Evolutionary conservation across 2,329 filamentous ascomycete genomes (phyloP).

Genomic region (Fusarium torreyae): DNA sequence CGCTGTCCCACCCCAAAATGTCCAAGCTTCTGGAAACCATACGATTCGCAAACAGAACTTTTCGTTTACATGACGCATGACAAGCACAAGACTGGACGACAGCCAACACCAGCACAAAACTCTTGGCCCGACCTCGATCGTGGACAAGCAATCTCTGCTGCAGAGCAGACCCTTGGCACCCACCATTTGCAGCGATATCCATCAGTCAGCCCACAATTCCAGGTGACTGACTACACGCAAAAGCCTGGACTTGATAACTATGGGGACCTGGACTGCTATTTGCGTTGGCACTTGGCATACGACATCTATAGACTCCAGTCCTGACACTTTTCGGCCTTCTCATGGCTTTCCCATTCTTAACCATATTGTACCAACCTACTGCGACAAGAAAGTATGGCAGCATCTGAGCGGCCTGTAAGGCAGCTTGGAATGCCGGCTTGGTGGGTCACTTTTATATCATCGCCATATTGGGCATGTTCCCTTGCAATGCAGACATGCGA

Average conservation of each 20-base stretch:
- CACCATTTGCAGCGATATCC: background rate
- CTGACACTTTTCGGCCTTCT: conserved; percentile 13
- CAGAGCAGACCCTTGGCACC: background rate
- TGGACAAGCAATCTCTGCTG: background rate
- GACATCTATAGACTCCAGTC: conserved; percentile 24
- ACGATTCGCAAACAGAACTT: conserved; percentile 19
- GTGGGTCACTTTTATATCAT: conserved; percentile 32
- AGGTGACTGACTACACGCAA: background rate
- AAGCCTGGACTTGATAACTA: background rate
- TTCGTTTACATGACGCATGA: conserved; percentile 25
- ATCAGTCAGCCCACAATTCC: background rate
- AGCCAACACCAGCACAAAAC: conserved; percentile 6
- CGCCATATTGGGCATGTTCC: conserved; percentile 28
- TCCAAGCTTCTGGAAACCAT: conserved; percentile 24
- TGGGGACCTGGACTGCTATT: background rate
- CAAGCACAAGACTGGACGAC: conserved; percentile 5
- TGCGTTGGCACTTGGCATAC: background rate
- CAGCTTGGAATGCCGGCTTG: conserved; percentile 12
- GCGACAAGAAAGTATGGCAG: background rate
- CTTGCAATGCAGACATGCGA: conserved; percentile 38
- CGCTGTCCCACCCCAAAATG: conserved; percentile 10
- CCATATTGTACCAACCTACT: background rate
- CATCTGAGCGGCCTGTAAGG: conserved; percentile 34
- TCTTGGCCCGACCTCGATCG: background rate
- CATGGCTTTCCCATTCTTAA: background rate